These are phyloP conservation scores for Gnomoniopsis sp. DNA, from an alignment of 2,329 filamentous ascomycete species.

Conservation along the genomic window DNA sequence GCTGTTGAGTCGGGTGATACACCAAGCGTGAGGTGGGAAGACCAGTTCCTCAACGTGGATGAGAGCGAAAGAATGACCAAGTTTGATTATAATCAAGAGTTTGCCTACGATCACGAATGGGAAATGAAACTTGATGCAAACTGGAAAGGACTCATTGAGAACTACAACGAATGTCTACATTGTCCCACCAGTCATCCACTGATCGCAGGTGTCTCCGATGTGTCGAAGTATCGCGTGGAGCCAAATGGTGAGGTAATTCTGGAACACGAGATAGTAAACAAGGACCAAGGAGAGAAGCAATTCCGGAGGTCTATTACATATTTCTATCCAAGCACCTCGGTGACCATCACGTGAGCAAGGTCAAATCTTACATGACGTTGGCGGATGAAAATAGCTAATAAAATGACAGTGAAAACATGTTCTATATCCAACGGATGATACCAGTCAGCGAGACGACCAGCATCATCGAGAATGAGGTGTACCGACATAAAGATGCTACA, in stretches of 20 bases:
- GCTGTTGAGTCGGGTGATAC: conserved; percentile 20
- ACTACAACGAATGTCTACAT: conserved; percentile 49
- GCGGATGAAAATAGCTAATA: neutral
- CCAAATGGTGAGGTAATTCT: conserved; percentile 30
- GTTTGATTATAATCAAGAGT: conserved; percentile 29
- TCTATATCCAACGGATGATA: conserved; percentile 50
- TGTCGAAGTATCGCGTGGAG: conserved; percentile 40
- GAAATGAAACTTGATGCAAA: conserved; percentile 33
- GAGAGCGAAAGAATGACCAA: conserved; percentile 22
- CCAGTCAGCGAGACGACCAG: conserved; percentile 39
- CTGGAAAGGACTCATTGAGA: conserved; percentile 41
- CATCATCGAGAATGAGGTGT: conserved; percentile 49
- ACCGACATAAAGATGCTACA: conserved; percentile 42
- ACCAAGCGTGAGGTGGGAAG: conserved; percentile 39
- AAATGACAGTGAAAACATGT: conserved; percentile 37
- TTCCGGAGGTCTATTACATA: conserved; percentile 30
- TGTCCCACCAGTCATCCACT: conserved; percentile 46
- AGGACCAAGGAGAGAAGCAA: conserved; percentile 30
- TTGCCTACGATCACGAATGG: conserved; percentile 29
- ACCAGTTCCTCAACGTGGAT: conserved; percentile 33
- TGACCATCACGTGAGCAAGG: conserved; percentile 34
- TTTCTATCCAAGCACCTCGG: conserved; percentile 37
- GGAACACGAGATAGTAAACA: conserved; percentile 35
- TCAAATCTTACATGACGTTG: neutral
- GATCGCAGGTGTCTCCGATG: conserved; percentile 39